phyloP scores from a whole-genome alignment of 495 filamentous ascomycete species.

The Oidiodendron maius region DNA sequence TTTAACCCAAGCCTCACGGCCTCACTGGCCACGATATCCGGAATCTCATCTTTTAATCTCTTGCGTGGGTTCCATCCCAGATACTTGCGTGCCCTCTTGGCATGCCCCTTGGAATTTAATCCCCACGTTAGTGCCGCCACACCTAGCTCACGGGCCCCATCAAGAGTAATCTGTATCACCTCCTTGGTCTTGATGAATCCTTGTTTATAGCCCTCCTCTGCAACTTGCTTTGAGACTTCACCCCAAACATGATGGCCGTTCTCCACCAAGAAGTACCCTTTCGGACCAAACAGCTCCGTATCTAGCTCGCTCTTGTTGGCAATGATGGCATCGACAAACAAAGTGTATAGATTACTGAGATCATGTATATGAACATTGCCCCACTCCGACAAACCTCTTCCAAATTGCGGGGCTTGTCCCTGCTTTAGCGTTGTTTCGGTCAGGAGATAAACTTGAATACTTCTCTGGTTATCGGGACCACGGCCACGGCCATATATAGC shows the following conservation, averaged over 20 bases:
- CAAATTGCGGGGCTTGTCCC: constrained; percentile 58
- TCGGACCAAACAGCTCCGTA: constrained; percentile 63
- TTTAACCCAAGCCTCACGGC: constrained; percentile 30
- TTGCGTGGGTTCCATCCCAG: constrained; percentile 54
- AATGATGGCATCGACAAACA: constrained; percentile 60
- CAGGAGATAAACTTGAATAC: constrained; percentile 58
- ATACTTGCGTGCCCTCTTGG: constrained; percentile 49
- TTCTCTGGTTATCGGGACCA: constrained; percentile 62
- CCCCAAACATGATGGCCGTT: constrained; percentile 66
- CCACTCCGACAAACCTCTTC: constrained; percentile 63
- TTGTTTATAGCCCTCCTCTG: constrained; percentile 54
- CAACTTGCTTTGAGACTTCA: constrained; percentile 55
- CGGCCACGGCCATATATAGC: constrained; percentile 75
- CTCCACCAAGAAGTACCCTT: constrained; percentile 72
- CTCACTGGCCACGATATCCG: constrained; percentile 44
- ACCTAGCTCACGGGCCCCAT: too few relatives aligned
- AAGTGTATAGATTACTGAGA: constrained; percentile 57
- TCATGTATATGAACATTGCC: constrained; percentile 71
- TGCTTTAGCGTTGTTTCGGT: constrained; percentile 48
- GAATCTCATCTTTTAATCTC: constrained; percentile 44
- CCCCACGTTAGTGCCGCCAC: constrained; percentile 47
- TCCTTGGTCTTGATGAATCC: constrained; percentile 55
- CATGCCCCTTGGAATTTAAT: constrained; percentile 52
- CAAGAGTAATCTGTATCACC: constrained; percentile 24
- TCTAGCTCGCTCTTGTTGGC: constrained; percentile 36